Conservation (phyloP, 208 protist genomes). For the Trypanosoma theileri region DNA sequence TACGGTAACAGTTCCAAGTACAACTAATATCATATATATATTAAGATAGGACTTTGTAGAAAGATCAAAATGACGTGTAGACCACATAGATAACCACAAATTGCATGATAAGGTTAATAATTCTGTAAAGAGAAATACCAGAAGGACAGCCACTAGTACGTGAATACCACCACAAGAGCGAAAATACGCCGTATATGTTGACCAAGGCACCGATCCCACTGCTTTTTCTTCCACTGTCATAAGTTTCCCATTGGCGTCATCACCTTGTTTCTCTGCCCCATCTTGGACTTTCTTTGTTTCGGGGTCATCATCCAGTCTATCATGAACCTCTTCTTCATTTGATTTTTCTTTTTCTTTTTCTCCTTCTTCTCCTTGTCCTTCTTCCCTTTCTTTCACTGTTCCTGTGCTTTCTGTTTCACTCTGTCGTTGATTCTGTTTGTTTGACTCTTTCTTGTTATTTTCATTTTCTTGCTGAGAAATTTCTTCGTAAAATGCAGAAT, state of each 20-base stretch:
- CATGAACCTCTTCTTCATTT: constrained; percentile 7
- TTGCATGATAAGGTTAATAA: constrained; percentile 15
- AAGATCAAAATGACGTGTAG: constrained; percentile 24
- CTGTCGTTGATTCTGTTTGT: no score
- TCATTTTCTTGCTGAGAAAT: constrained; percentile 31
- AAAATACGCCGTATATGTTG: constrained; percentile 47
- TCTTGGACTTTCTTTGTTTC: background rate
- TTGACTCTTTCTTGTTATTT: background rate
- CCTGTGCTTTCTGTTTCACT: no score
- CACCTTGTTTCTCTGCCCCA: background rate
- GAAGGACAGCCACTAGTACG: constrained; percentile 24
- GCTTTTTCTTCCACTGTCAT: constrained; percentile 55
- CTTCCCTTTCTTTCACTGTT: no score
- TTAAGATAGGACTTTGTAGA: constrained; percentile 18
- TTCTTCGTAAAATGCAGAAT: constrained; percentile 42
- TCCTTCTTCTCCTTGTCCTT: background rate
- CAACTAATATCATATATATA: constrained; percentile 33
- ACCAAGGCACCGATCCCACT: constrained; percentile 37
- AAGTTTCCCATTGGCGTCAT: constrained; percentile 16
- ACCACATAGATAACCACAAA: constrained; percentile 53
- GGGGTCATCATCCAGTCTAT: background rate
- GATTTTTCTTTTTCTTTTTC: background rate
- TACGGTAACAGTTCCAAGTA: constrained; percentile 22
- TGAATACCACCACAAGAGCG: constrained; percentile 32
- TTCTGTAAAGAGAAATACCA: constrained; percentile 42